Conservation (phyloP, 768 basidiomycete genomes). For the Agaricus subrufescens region DNA sequence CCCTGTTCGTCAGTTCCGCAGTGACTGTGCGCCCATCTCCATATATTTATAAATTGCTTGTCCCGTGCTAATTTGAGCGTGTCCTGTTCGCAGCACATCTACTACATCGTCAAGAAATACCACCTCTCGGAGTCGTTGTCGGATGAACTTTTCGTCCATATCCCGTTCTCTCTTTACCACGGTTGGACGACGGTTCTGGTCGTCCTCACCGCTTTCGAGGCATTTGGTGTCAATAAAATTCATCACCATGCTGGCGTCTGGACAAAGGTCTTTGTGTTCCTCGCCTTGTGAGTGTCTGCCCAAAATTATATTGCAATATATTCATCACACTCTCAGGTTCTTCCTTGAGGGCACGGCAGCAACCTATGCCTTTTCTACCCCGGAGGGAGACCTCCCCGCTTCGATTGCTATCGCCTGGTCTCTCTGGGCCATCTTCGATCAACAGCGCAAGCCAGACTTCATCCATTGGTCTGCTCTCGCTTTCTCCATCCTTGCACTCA, state of each 20-base stretch:
- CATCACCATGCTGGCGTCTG: conserved; percentile 69
- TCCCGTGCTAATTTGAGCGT: conserved; percentile 15
- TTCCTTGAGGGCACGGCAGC: conserved; percentile 90
- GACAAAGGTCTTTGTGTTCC: conserved; percentile 95
- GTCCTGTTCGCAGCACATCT: conserved; percentile 64
- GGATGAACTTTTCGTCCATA: conserved; percentile 89
- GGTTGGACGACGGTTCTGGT: conserved; percentile 89
- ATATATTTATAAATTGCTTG: conserved; percentile 18
- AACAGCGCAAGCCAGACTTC: conserved; percentile 64
- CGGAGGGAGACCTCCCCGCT: conserved; percentile 90
- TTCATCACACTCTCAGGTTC: conserved; percentile 41
- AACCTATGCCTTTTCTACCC: conserved; percentile 90
- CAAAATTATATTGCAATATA: not conserved
- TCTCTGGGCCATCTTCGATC: conserved; percentile 88
- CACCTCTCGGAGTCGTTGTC: conserved; percentile 56
- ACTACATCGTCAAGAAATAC: conserved; percentile 90
- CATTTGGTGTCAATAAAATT: conserved; percentile 78
- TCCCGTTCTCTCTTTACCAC: conserved; percentile 95
- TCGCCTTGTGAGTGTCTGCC: conserved; percentile 60
- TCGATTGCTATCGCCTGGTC: conserved; percentile 90
- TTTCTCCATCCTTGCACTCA: conserved; percentile 77
- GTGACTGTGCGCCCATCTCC: conserved; percentile 35
- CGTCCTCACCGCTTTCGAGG: conserved; percentile 78
- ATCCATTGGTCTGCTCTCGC: conserved; percentile 89
- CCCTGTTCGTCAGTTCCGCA: conserved; percentile 80